These are phyloP conservation scores for Amaranthus hypochondriacus DNA, from an alignment of 148 eudicot genomes.

Conservation along the genomic window DNA sequence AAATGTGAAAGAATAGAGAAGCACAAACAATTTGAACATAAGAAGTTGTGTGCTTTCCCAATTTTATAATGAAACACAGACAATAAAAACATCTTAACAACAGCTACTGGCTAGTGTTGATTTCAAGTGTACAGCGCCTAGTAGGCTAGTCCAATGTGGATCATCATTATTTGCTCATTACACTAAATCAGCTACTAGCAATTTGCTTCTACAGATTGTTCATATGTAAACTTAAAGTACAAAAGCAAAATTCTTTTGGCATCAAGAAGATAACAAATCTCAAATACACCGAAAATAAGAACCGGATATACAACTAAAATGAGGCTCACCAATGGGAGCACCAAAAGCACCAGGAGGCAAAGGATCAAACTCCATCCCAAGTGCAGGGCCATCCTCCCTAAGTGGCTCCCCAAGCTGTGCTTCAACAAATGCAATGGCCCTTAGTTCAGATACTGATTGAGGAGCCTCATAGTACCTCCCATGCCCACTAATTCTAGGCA, in stretches of 20 bases:
- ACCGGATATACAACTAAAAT: not conserved
- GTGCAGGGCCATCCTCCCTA: slow-evolving; percentile 88
- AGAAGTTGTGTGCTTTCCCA: not conserved
- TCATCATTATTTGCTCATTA: not conserved
- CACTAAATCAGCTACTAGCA: not conserved
- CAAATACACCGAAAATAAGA: not conserved
- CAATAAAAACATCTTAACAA: not conserved
- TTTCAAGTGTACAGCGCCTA: too few species aligned
- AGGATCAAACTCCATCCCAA: slow-evolving; percentile 98
- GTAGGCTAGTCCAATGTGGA: not conserved
- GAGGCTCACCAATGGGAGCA: slow-evolving; percentile 67
- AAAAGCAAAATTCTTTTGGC: not conserved
- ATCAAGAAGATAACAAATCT: not conserved
- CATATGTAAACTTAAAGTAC: not conserved
- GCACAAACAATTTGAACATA: not conserved
- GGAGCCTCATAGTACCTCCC: slow-evolving; percentile 66
- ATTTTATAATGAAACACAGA: not conserved
- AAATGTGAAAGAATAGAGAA: not conserved
- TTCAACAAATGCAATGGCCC: slow-evolving; percentile 72
- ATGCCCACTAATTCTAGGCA: slow-evolving; percentile 46
- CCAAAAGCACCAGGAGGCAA: slow-evolving; percentile 99
- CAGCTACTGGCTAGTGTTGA: not conserved
- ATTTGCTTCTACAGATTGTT: not conserved
- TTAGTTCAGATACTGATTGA: slow-evolving; percentile 50
- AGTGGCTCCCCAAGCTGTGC: slow-evolving; percentile 83